phyloP scores from a whole-genome alignment of 1,284 basidiomycete genomes.

The Polyporus tsugae region DNA sequence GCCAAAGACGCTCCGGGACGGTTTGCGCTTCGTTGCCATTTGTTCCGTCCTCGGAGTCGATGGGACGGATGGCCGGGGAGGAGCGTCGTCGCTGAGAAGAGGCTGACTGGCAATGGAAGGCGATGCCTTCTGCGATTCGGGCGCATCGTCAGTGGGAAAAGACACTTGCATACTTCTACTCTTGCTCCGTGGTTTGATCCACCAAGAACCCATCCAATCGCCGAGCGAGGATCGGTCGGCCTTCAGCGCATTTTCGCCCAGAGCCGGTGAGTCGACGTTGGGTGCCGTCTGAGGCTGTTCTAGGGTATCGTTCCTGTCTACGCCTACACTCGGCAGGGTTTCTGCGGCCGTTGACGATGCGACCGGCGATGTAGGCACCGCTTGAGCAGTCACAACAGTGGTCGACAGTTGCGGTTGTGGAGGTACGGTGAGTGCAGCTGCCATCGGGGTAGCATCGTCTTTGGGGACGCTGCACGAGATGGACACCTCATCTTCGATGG shows the following conservation, averaged over 20 bases:
- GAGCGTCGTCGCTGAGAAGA: conserved; percentile 26
- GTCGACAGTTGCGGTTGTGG: conserved; percentile 21
- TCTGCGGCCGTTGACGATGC: conserved; percentile 4
- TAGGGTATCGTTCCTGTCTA: not conserved
- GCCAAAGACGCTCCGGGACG: conserved; percentile 72
- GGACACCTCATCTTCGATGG: conserved; percentile 67
- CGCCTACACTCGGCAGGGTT: not conserved
- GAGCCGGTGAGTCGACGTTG: not conserved
- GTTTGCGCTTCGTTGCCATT: conserved; percentile 47
- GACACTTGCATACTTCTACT: conserved; percentile 33
- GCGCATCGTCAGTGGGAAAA: conserved; percentile 17
- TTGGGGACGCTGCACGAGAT: conserved; percentile 45
- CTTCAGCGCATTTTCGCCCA: conserved; percentile 22
- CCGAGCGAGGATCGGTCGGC: conserved; percentile 40
- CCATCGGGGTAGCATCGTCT: conserved; percentile 39
- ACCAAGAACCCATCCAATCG: conserved; percentile 76
- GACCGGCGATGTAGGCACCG: conserved; percentile 16
- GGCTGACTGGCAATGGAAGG: conserved; percentile 3
- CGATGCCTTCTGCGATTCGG: conserved; percentile 31
- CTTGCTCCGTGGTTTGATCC: conserved; percentile 54
- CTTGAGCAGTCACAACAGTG: conserved; percentile 20
- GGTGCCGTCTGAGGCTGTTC: not conserved
- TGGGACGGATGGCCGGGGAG: conserved; percentile 24
- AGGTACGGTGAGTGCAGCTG: conserved; percentile 18
- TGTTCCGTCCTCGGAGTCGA: conserved; percentile 23